Conservation (phyloP, 2,329 filamentous ascomycete genomes). For the Arachnomyces sp. region DNA sequence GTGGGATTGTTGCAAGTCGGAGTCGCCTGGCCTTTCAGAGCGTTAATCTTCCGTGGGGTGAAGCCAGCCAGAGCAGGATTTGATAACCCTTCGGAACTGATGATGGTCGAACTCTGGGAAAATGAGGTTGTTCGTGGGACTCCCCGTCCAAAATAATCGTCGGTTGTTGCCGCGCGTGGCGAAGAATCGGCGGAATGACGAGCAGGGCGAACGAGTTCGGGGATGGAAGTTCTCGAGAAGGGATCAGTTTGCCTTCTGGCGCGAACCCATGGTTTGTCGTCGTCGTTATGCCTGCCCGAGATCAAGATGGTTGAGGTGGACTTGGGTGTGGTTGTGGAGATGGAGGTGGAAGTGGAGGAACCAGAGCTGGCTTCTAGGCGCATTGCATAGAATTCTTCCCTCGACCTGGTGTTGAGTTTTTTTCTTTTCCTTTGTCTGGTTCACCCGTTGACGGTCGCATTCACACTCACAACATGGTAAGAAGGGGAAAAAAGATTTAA, state of each 20-base stretch:
- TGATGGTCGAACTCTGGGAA: constrained; percentile 10
- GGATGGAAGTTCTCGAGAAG: constrained; percentile 1
- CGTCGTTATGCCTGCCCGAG: neutral
- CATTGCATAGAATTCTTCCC: constrained; percentile 2
- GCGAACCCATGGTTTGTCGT: constrained; percentile 4
- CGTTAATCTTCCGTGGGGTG: constrained; percentile 19
- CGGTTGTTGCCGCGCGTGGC: neutral
- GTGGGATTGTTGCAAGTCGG: constrained; percentile 6
- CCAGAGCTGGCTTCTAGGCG: constrained; percentile 1
- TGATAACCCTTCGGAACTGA: constrained; percentile 18
- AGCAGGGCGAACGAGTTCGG: constrained; percentile 11
- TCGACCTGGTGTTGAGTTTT: too few species aligned
- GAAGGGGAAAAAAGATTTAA: too few species aligned
- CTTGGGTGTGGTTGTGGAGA: constrained; percentile 1
- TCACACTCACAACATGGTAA: too few species aligned
- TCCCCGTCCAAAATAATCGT: constrained; percentile 8
- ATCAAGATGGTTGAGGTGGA: neutral
- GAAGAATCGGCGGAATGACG: constrained; percentile 10
- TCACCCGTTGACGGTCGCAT: too few species aligned
- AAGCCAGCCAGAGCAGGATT: constrained; percentile 20
- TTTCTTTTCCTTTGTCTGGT: too few species aligned
- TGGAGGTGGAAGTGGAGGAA: constrained; percentile 1
- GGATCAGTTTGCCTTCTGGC: constrained; percentile 5
- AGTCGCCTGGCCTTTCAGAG: constrained; percentile 10
- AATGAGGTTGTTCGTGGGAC: constrained; percentile 9